Conservation (phyloP, 805 yeast species). For the Maudiozyma serrabonitensis region DNA sequence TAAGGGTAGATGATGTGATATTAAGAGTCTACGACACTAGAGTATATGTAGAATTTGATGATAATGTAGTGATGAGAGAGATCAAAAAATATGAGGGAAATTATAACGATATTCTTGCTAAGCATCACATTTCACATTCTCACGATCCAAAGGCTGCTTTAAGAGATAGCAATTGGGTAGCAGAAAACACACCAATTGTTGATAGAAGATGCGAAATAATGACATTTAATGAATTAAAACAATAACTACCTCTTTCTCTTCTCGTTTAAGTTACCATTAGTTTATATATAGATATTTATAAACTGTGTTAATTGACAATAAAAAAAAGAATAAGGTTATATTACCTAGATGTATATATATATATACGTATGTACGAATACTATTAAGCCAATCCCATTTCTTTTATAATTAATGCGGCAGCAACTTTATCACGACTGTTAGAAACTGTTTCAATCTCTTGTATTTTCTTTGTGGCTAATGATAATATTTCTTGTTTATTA, state of each 20-base stretch:
- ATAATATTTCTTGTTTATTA: constrained; percentile 25
- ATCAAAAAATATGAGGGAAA: constrained; percentile 58
- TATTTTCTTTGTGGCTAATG: constrained; percentile 32
- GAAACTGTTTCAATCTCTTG: constrained; percentile 27
- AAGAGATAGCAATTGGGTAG: constrained; percentile 83
- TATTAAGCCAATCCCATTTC: neutral
- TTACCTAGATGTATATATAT: neutral
- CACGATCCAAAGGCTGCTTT: constrained; percentile 62
- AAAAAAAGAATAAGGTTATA: neutral
- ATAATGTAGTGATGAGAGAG: constrained; percentile 60
- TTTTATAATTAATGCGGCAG: constrained; percentile 27
- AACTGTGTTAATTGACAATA: neutral
- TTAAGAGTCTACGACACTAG: constrained; percentile 80
- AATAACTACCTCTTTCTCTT: too few relatives aligned
- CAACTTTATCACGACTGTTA: constrained; percentile 28
- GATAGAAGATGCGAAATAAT: constrained; percentile 29
- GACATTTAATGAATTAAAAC: neutral
- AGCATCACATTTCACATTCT: constrained; percentile 45
- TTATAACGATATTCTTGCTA: constrained; percentile 37
- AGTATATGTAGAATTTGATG: constrained; percentile 55
- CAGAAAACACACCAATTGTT: constrained; percentile 45
- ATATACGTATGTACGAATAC: neutral
- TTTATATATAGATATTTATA: constrained; percentile 1
- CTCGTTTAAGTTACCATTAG: too few relatives aligned
- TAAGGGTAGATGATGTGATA: constrained; percentile 84